Percentiles rank a stretch among this genome's conserved stretches.
Evolutionary conservation across 2,329 filamentous ascomycete species (phyloP).

Genomic region (Uncinocarpus reesii): DNA sequence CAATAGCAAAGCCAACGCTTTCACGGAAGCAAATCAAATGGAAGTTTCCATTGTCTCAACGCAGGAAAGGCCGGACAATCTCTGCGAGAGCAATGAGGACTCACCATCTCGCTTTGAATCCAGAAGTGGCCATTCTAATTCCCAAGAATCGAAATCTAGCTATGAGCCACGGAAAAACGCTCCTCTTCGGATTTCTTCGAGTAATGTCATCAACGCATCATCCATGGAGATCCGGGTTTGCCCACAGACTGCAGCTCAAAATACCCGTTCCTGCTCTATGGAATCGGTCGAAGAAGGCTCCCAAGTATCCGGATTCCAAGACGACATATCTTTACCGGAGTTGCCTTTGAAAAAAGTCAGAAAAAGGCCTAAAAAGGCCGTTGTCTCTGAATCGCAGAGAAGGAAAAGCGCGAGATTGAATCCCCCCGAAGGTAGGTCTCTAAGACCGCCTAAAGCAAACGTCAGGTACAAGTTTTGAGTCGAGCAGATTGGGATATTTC

Average conservation of each 20-base stretch:
- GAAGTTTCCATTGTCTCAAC: not conserved
- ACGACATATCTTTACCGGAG: not conserved
- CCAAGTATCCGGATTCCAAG: not conserved
- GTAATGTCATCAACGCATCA: not conserved
- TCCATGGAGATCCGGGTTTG: not conserved
- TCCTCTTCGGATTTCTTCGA: not conserved
- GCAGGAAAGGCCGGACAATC: not conserved
- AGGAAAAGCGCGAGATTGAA: constrained; percentile 11
- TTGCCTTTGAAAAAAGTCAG: not conserved
- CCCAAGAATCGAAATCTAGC: not conserved
- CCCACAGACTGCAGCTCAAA: not conserved
- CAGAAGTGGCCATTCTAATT: not conserved
- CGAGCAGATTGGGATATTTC: not conserved
- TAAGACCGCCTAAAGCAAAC: not conserved
- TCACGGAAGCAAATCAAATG: not conserved
- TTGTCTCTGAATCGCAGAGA: not conserved
- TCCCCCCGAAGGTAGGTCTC: not conserved
- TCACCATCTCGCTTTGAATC: not conserved
- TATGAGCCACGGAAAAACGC: not conserved
- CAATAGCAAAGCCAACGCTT: not conserved
- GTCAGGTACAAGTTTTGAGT: constrained; percentile 9
- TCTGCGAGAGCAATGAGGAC: not conserved
- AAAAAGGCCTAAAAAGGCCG: not conserved
- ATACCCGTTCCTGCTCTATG: not conserved
- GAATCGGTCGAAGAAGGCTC: not conserved